Conservation (phyloP, 768 basidiomycete species). For the Aureoboletus auriporus region DNA sequence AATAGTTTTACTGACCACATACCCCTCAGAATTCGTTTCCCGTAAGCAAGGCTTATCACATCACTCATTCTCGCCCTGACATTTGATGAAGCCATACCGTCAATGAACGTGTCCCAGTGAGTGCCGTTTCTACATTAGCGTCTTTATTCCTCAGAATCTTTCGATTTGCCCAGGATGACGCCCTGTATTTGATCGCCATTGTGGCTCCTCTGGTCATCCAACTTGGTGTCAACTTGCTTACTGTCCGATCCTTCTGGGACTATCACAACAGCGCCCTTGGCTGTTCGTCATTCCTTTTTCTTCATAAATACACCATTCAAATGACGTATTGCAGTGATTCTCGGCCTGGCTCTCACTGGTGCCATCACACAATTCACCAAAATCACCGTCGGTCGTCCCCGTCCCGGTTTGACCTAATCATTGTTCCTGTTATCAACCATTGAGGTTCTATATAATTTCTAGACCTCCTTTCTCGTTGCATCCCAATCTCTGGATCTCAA, state of each 20-base stretch:
- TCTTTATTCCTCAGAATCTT: neutral
- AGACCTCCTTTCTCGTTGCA: conserved; percentile 46
- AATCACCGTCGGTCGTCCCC: conserved; percentile 83
- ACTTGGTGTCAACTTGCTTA: conserved; percentile 62
- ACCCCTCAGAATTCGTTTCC: conserved; percentile 18
- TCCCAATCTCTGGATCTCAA: conserved; percentile 56
- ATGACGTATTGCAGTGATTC: conserved; percentile 46
- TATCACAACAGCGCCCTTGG: conserved; percentile 63
- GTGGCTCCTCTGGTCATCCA: conserved; percentile 70
- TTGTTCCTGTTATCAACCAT: neutral
- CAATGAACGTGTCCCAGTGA: conserved; percentile 75
- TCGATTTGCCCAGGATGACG: conserved; percentile 35
- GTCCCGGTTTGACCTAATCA: conserved; percentile 55
- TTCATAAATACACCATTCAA: conserved; percentile 18
- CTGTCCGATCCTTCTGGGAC: conserved; percentile 87
- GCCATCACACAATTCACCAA: conserved; percentile 82
- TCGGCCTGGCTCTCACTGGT: conserved; percentile 74
- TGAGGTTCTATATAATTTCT: neutral
- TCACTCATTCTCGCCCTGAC: conserved; percentile 4
- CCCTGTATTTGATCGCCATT: conserved; percentile 49
- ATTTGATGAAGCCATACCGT: conserved; percentile 45
- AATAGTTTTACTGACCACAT: conserved; percentile 14
- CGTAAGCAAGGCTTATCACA: conserved; percentile 12
- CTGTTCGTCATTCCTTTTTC: conserved; percentile 32
- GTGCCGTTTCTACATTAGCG: conserved; percentile 17